Conservation (phyloP, 2,329 filamentous ascomycete species). For the Fusarium liriodendri region DNA sequence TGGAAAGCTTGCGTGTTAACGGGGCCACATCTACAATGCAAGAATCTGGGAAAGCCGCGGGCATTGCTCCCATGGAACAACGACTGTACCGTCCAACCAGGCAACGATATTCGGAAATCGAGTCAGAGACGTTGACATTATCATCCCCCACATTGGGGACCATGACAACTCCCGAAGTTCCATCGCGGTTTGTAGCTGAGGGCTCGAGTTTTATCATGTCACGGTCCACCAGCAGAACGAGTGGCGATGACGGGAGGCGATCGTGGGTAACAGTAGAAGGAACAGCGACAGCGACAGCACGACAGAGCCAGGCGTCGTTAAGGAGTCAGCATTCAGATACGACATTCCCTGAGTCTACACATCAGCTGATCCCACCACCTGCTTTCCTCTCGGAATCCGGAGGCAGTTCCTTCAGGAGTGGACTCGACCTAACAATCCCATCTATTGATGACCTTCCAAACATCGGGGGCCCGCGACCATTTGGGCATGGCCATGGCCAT, state of each 20-base stretch:
- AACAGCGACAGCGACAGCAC: conserved; percentile 34
- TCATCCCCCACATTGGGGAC: conserved; percentile 45
- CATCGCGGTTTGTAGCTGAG: conserved; percentile 39
- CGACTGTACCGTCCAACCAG: conserved; percentile 27
- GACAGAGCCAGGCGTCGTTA: conserved; percentile 41
- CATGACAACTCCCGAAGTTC: conserved; percentile 38
- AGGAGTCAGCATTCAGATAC: conserved; percentile 42
- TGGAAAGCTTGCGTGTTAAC: conserved; percentile 43
- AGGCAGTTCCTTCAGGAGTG: conserved; percentile 42
- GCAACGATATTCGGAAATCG: conserved; percentile 38
- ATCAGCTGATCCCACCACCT: conserved; percentile 47
- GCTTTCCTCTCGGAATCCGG: conserved; percentile 42
- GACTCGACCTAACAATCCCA: conserved; percentile 45
- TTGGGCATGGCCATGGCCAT: neutral
- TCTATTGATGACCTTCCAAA: conserved; percentile 43
- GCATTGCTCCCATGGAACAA: conserved; percentile 7
- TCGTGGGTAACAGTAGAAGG: conserved; percentile 53
- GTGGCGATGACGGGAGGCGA: conserved; percentile 42
- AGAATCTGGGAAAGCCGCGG: conserved; percentile 33
- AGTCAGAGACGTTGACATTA: conserved; percentile 38
- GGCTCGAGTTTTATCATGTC: conserved; percentile 36
- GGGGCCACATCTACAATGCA: conserved; percentile 40
- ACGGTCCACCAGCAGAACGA: conserved; percentile 33
- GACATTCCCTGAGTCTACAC: conserved; percentile 45
- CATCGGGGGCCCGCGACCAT: conserved; percentile 31